Base-by-base conservation (phyloP, 2,329 filamentous ascomycete genomes). In the Thelonectria discophora region DNA sequence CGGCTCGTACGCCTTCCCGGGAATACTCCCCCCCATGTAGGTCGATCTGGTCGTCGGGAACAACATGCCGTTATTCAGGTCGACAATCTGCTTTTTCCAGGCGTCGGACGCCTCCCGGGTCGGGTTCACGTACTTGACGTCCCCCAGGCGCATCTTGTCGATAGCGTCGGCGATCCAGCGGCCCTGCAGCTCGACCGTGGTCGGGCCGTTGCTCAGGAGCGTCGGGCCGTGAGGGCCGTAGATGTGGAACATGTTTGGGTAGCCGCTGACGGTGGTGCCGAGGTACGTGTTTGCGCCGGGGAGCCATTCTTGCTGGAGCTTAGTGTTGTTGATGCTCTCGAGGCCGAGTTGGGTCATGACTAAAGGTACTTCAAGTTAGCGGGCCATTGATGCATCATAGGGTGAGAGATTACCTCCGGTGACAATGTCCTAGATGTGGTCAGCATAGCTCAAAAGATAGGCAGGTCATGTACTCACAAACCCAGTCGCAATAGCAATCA, bases 171-270 rank as follows among this genome's bases (percentile, higher is more conserved):
- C 76, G 56, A 88, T 82, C 84, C 84, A 88, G 0, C 83, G 76
- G 2, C 84, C 86, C 66, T 89, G 86, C 1, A 85, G 68, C 63
- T 87, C 83, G 8, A 83, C 80, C 1, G 77, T 80, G 0, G 81
- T 80, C 0, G 87, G 86, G 0, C 85, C 86, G 65, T 88, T 89
- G 68, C 78, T 73, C 5, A 88, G 75, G 0, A 84, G 78, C 0
- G 84, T 87, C 0, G 86, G 86, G 0, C 77, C 83, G n/a, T 88
- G 86, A 1, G 80, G 76, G 0, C 85, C 85, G 68, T 87, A 88
- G 50, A 83, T 75, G 64, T 80, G 76, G 72, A 84, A 83, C 79
- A 84, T 82, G 68, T 83, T 84, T 32, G 81, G 81, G 50, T 80
- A 84, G 13, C 78, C 79, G 50, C 70, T 69, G 37, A 81, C 76